Evolutionary conservation across 768 basidiomycete species (phyloP), one percentile per base, ranked within the genome.

Genomic region (Sporobolomyces pararoseus): DNA sequence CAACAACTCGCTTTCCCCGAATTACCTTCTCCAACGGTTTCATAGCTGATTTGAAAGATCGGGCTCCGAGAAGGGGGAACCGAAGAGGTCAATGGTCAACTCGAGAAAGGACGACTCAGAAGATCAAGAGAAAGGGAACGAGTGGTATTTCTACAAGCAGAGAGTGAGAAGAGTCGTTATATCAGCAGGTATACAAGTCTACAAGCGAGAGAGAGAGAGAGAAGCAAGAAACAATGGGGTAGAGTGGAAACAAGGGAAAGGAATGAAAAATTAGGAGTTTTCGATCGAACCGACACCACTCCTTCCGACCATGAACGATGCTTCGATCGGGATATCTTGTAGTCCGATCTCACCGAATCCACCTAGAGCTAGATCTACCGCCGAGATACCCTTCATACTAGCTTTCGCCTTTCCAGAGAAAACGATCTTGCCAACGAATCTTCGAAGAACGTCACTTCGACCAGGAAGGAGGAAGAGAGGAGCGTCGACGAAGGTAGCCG

Each of bases 381-480:
- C 49, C 31, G 65, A 65, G 27, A 64, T 21, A 1, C 72, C 72
- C 39, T 47, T 37, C 68, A 73, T 69, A 21, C 72, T 66, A 55
- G 68, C 72, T 35, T 59, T 60, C 4, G 54, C 62, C 37, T 70
- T 67, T 1, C 37, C 27, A 19, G 63, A 65, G 47, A 73, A 73
- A 2, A 73, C 44, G 52, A 73, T 65, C 73, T 74, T 71, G 19
- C 52, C 66, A 7, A 74, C 31, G 29, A 74, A 71, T 3, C 55
- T 29, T 1, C 66, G 46, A 31, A 74, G 60, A 19, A 74, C 69
- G 44, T 62, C 69, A 0, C 50, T 49, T 0, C 73, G 58, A 2
- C 61, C 73, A 2, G 69, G 66, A 21, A 74, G 54, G 66, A 74
- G 69, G 73, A 58, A 71, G 23, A 74, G 50, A 16, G 73, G 73